These are phyloP conservation scores for Apophysomyces elegans DNA, from an alignment of 371 early-diverging fungal genomes.

Conservation along the genomic window DNA sequence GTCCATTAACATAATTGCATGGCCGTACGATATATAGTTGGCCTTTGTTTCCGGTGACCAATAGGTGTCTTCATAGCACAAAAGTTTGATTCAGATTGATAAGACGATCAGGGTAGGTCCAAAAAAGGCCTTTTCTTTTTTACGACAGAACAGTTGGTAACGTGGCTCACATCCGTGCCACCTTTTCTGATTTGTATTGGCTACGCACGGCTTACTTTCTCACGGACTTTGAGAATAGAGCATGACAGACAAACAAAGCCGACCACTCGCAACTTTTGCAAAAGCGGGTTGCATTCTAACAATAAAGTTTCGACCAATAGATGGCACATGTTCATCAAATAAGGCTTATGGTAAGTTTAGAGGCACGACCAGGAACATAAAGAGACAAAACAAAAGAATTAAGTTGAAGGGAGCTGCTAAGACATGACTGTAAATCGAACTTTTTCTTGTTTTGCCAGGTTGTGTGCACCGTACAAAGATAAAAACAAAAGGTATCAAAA, in stretches of 20 bases:
- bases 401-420: too few species aligned
- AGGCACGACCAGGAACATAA: neutral
- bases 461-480: neutral
- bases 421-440: neutral
- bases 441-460: neutral
- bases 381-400: neutral
- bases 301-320: too few species aligned
- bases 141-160: too few species aligned
- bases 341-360: neutral
- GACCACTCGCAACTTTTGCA: neutral
- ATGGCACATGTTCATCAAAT: too few species aligned
- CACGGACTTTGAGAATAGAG: slow-evolving; percentile 1
- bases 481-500: neutral
- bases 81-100: too few species aligned
- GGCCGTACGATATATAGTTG: too few species aligned
- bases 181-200: neutral
- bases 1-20: too few species aligned
- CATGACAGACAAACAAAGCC: neutral
- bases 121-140: too few species aligned
- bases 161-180: neutral
- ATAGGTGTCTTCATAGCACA: too few species aligned
- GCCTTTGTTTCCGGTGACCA: too few species aligned
- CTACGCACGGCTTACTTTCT: neutral
- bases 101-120: too few species aligned
- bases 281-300: neutral